Base-by-base conservation (phyloP, 2,329 filamentous ascomycete genomes). In the Colletotrichum higginsianum region DNA sequence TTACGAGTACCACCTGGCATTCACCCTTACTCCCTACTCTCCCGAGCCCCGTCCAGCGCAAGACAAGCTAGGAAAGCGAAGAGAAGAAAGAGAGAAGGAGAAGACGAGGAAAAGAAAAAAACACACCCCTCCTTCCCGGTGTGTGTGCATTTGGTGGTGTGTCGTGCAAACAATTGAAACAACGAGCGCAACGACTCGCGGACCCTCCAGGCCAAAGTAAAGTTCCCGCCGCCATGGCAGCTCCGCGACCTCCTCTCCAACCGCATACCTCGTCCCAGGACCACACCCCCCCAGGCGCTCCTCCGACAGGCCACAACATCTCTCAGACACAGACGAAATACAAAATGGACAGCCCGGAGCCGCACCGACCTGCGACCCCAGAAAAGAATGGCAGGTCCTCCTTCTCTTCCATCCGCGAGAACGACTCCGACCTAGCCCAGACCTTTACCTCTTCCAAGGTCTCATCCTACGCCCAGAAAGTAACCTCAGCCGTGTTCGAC, bases 371-470 rank as follows among this genome's bases (percentile, higher is more conserved):
- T 52, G 65, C 66, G 53, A 78, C 81, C 58, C 80, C 80, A 64
- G 80, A 83, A 74, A 80, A 80, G 73, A 78, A 78, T 69, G 80
- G 79, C 73, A 86, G 88, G 71, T 87, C 87, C 40, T 91, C 89
- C 69, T 91, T 91, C 81, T 90, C 89, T 40, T 91, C 89, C 56
- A 88, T 91, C 71, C 85, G 89, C 72, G 89, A 91, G 82, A 86
- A 87, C 78, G 87, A 89, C 77, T 84, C 86, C 75, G 86, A 87
- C 72, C 80, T 90, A 40, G 86, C 88, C 67, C 90, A 92, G 82
- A 88, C 87, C 66, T 92, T 92, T 74, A 91, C 89, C 61, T 86
- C 86, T 65, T 88, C 88, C 78, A 91, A 91, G 79, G 82, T 91
- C 73, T 91, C 90, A 46, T 89, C 87, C 66, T 91, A 90, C 76